These are phyloP conservation scores for Scytalidium sp. DNA, from an alignment of 2,329 filamentous ascomycete genomes.

Conservation along the genomic window DNA sequence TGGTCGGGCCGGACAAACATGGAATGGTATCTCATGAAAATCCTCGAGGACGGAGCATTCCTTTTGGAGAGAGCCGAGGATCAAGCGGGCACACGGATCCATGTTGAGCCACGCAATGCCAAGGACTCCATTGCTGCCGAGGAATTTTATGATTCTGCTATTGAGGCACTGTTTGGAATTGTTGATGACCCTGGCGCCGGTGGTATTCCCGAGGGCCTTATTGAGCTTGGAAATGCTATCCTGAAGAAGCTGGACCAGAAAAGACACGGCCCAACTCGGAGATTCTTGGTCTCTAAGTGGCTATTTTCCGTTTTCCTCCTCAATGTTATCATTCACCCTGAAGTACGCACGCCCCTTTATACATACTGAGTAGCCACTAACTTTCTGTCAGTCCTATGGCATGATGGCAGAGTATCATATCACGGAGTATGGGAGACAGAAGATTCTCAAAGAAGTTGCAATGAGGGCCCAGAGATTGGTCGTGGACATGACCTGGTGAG, in stretches of 20 bases:
- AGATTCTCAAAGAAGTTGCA: slow-evolving; percentile 75
- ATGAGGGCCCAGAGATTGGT: slow-evolving; percentile 77
- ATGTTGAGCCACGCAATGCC: slow-evolving; percentile 69
- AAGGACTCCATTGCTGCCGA: slow-evolving; percentile 81
- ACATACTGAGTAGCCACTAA: slow-evolving; percentile 13
- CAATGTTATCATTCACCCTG: slow-evolving; percentile 82
- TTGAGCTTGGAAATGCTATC: slow-evolving; percentile 83
- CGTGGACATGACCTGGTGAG: slow-evolving; percentile 65
- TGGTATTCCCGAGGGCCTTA: slow-evolving; percentile 80
- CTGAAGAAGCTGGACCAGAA: slow-evolving; percentile 72
- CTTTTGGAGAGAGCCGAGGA: slow-evolving; percentile 83
- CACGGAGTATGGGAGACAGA: slow-evolving; percentile 84
- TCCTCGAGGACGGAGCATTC: slow-evolving; percentile 89
- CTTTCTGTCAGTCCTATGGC: slow-evolving; percentile 43
- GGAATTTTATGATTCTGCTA: slow-evolving; percentile 82
- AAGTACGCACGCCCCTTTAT: slow-evolving; percentile 51
- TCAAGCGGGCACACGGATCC: slow-evolving; percentile 67
- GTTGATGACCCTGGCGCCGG: slow-evolving; percentile 81
- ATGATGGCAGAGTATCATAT: slow-evolving; percentile 90
- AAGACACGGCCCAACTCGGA: slow-evolving; percentile 70
- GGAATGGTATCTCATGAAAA: slow-evolving; percentile 93
- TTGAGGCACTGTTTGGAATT: slow-evolving; percentile 78
- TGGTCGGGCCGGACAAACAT: slow-evolving; percentile 89
- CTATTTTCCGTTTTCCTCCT: slow-evolving; percentile 86
- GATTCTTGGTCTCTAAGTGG: slow-evolving; percentile 87